Base-by-base conservation (phyloP, 331 rosid genomes). In the Malus hybrid region DNA sequence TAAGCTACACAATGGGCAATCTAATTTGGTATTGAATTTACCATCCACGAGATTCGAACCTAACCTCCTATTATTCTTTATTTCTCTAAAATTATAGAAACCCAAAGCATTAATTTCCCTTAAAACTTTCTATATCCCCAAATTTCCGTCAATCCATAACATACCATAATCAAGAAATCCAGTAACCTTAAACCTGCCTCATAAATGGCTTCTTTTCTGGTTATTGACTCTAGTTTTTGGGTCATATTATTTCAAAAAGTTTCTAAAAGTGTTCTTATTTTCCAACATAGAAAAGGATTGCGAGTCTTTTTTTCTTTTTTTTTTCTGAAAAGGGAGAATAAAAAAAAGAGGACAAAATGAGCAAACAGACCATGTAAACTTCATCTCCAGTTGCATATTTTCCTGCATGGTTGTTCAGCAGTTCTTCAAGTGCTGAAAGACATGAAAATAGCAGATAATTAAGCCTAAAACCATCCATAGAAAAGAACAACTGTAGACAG, bases 361-460 rank as follows among this genome's bases (percentile, higher is more conserved):
- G 61, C 16, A 70, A 70, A 62, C 81, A 59, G 57, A 81, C 98
- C 91, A 93, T 74, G 78, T 36, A 85, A 79, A 90, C 77, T 85
- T 93, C 93, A 71, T 93, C 97, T 75, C 98, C 98, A 52, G 90
- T 91, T 24, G 98, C 98, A 82, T 85, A 93, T 84, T 69, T 90
- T 80, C 98, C 97, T 5, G 88, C 73, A 71, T 82, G 79, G 71
- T 72, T 89, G 80, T 83, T 87, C 82, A 93, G 85, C 60, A 93
- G 80, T 64, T 82, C 80, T 86, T 93, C 98, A 62, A 93, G 88
- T 39, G 98, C 98, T 93, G 93, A 79, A 87, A 81, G 72, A 78
- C 63, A 64, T 36, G 44, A 0, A 76, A 84, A 84, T 60, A 80
- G 62, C 56, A 71, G 55, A 62, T 56, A 31, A 77, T 42, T 29